phyloP scores from a whole-genome alignment of 78 protist species.

The Chrysochromulina parva region DNA sequence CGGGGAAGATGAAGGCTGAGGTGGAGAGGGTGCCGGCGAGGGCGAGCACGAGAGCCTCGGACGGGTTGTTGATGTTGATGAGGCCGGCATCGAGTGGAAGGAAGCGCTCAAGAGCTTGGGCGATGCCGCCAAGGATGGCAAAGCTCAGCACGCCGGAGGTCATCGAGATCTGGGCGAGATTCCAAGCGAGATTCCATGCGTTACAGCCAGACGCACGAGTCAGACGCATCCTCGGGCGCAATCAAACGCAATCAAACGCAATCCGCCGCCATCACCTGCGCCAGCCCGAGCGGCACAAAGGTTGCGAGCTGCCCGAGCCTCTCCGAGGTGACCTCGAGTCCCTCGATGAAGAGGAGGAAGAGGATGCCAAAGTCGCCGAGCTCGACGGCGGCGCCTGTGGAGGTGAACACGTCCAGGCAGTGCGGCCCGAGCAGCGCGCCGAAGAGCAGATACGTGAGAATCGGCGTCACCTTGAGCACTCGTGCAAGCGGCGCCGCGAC shows the following conservation, averaged over 20 bases:
- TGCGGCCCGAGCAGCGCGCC: neutral
- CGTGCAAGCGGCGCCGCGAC: neutral
- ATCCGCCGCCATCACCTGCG: neutral
- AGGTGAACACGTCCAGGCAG: neutral
- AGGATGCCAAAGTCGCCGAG: neutral
- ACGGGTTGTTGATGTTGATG: neutral
- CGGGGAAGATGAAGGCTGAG: neutral
- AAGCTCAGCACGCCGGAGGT: neutral
- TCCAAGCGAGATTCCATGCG: too few relatives aligned
- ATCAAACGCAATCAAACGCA: too few relatives aligned
- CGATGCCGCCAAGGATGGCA: neutral
- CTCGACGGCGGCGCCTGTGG: neutral
- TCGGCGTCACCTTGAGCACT: neutral
- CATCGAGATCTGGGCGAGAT: too few relatives aligned
- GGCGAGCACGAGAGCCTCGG: neutral
- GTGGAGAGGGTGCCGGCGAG: neutral
- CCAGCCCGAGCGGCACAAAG: neutral
- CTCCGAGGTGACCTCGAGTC: neutral
- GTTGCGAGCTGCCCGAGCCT: neutral
- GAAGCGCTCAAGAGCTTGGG: neutral
- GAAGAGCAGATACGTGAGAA: neutral
- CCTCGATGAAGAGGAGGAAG: slow-evolving; percentile 18
- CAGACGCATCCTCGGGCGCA: too few relatives aligned
- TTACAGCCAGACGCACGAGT: too few relatives aligned
- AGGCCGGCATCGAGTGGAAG: neutral